Percentiles rank a stretch among this genome's conserved stretches.
phyloP scores from a whole-genome alignment of 306 rosid genomes.

The Quercus alba region DNA sequence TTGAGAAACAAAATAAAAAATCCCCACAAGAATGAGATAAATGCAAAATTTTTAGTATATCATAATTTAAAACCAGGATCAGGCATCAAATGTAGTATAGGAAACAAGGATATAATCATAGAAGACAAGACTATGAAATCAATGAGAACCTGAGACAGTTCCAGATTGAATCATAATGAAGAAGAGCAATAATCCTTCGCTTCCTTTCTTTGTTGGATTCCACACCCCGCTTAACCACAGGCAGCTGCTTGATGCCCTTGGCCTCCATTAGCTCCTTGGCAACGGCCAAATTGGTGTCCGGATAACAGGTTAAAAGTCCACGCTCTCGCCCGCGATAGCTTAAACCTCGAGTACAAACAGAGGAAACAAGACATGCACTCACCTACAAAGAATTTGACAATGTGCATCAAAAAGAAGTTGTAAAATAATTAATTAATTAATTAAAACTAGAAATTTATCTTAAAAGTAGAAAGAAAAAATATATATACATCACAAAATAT shows the following conservation, averaged over 20 bases:
- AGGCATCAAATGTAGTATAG: not conserved
- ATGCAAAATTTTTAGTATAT: not conserved
- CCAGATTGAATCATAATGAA: slow-evolving; percentile 67
- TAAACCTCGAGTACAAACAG: slow-evolving; percentile 83
- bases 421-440: not conserved
- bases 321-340: slow-evolving; percentile 78
- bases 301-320: slow-evolving; percentile 79
- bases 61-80: not conserved
- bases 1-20: not conserved
- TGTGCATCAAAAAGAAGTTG: slow-evolving; percentile 10
- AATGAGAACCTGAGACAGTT: slow-evolving; percentile 71
- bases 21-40: not conserved
- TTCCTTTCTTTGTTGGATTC: slow-evolving; percentile 47
- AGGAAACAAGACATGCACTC: slow-evolving; percentile 61
- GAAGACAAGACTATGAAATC: slow-evolving; percentile 13
- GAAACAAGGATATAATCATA: not conserved
- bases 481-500: not conserved
- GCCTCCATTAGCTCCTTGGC: slow-evolving; percentile 99
- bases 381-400: slow-evolving; percentile 44
- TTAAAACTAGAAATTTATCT: not conserved
- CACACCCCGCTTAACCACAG: slow-evolving; percentile 73
- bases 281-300: slow-evolving; percentile 69
- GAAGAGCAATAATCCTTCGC: slow-evolving; percentile 73
- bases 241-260: slow-evolving; percentile 83
- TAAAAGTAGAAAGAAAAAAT: not conserved